Evolutionary conservation across 306 rosid genomes (phyloP).

Genomic region (Cicer judaicum): DNA sequence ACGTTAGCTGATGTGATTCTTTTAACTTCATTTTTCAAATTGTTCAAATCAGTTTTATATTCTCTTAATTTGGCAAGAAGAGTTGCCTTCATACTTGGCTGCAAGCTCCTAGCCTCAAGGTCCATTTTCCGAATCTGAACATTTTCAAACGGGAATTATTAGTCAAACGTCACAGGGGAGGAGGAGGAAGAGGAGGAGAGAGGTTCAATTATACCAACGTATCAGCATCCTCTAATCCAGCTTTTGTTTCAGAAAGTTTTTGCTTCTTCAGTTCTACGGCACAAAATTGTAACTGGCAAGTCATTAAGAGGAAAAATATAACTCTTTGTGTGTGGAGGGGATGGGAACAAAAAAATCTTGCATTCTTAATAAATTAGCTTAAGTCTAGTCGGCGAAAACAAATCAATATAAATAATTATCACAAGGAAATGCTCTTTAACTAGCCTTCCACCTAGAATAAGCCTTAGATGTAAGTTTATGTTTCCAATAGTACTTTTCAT

Average conservation of each 20-base stretch:
- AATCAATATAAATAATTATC: not conserved
- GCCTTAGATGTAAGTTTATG: not conserved
- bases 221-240: constrained; percentile 67
- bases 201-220: constrained; percentile 52
- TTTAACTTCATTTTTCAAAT: constrained; percentile 55
- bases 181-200: not conserved
- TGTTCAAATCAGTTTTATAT: constrained; percentile 59
- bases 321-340: not conserved
- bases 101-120: constrained; percentile 75
- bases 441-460: not conserved
- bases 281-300: constrained; percentile 25
- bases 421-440: constrained; percentile 26
- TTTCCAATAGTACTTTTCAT: not conserved
- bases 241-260: constrained; percentile 57
- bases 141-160: constrained; percentile 29
- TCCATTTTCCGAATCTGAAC: constrained; percentile 70
- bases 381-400: not conserved
- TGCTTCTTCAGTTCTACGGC: constrained; percentile 59
- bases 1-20: constrained; percentile 49
- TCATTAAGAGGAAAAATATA: constrained; percentile 14
- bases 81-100: constrained; percentile 57
- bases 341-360: not conserved
- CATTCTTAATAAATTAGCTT: constrained; percentile 19
- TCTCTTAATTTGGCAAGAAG: constrained; percentile 67
- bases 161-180: constrained; percentile 5